A percentile compares a stretch with the other conserved stretches of the same genome.
Conservation (phyloP, 2,329 filamentous ascomycete species). For the Aspergillus hortae region DNA sequence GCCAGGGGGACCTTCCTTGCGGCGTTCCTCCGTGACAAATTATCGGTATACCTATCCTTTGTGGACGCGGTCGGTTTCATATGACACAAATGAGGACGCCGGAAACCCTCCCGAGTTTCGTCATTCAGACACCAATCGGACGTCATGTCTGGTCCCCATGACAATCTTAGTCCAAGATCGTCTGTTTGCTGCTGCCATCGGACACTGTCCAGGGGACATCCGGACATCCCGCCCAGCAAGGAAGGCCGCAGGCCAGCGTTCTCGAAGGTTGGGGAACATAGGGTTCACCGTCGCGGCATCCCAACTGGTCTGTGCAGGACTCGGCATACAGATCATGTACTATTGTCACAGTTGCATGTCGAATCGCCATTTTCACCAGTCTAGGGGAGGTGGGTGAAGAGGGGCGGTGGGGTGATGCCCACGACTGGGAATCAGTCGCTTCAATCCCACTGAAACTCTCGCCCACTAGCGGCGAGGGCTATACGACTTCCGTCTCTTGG, state of each 20-base stretch:
- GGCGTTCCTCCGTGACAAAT: not conserved
- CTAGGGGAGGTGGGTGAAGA: not conserved
- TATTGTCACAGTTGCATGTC: not conserved
- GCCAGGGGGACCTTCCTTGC: too few species aligned
- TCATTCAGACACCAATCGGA: slow-evolving; percentile 1
- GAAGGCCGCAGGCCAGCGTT: not conserved
- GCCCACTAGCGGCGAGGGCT: too few species aligned
- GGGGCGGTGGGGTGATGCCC: not conserved
- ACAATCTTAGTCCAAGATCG: not conserved
- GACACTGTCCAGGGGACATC: too few species aligned
- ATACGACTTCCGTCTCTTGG: not conserved
- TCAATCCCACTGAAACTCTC: too few species aligned
- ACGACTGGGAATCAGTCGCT: too few species aligned
- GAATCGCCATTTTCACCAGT: not conserved
- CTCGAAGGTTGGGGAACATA: not conserved
- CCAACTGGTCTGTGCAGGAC: not conserved
- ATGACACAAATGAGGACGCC: not conserved
- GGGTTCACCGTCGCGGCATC: not conserved
- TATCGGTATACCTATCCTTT: not conserved
- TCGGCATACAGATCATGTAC: not conserved
- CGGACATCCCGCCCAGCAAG: not conserved
- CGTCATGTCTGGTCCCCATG: not conserved
- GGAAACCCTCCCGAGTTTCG: not conserved
- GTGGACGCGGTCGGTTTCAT: not conserved
- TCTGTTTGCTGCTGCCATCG: not conserved